Evolutionary conservation across 2,329 filamentous ascomycete species (phyloP).

Genomic region (Fusarium xylarioides): DNA sequence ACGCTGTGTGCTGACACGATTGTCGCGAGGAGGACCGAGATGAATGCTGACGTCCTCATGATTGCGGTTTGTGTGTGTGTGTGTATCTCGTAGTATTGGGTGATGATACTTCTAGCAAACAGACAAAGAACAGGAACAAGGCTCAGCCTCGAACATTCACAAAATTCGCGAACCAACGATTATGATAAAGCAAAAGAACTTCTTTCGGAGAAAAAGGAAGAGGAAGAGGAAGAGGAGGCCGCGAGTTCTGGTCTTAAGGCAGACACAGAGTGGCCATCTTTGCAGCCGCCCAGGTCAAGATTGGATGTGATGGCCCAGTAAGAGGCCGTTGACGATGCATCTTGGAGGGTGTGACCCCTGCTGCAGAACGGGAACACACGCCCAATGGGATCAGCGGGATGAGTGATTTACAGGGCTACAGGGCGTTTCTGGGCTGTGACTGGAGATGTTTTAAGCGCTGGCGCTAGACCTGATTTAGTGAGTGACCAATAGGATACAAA

Average conservation of each 20-base stretch:
- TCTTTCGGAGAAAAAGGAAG: slow-evolving; percentile 17
- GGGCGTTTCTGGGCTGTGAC: slow-evolving; percentile 24
- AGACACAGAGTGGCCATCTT: slow-evolving; percentile 11
- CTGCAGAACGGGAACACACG: slow-evolving; percentile 19
- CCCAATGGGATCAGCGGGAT: slow-evolving; percentile 29
- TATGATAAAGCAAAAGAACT: neutral
- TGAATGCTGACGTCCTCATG: slow-evolving; percentile 58
- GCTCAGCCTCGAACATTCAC: slow-evolving; percentile 32
- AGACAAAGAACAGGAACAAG: slow-evolving; percentile 3
- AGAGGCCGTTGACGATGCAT: slow-evolving; percentile 38
- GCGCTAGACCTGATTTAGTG: slow-evolving; percentile 29
- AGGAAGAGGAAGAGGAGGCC: slow-evolving; percentile 26
- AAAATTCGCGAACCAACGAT: slow-evolving; percentile 10
- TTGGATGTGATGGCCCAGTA: slow-evolving; percentile 37
- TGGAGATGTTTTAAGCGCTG: slow-evolving; percentile 42
- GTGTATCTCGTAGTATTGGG: neutral
- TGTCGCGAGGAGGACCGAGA: slow-evolving; percentile 56
- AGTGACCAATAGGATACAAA: slow-evolving; percentile 24
- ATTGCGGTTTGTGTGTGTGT: slow-evolving; percentile 36
- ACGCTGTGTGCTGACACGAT: slow-evolving; percentile 77
- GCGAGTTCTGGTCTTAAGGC: slow-evolving; percentile 40
- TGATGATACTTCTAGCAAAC: neutral
- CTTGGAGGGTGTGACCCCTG: slow-evolving; percentile 35
- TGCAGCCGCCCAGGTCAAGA: slow-evolving; percentile 36
- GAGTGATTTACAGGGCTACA: slow-evolving; percentile 12